Evolutionary conservation across 1,139 yeast genomes (phyloP).

Genomic region (Chernovozyma sophiae-reginae): DNA sequence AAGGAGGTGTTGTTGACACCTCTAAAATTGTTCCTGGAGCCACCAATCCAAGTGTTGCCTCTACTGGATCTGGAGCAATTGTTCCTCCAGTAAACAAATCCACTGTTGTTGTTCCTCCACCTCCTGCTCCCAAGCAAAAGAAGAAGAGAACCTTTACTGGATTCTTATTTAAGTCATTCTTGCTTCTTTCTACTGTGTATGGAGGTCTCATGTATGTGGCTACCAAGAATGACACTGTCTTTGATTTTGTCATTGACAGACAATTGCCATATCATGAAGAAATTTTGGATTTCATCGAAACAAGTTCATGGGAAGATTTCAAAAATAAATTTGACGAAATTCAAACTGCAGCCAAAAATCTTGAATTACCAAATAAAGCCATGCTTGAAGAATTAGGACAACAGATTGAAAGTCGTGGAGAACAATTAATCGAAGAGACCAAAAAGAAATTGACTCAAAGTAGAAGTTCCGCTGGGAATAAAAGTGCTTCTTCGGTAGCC

Average conservation of each 20-base stretch:
- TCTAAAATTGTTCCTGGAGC: background rate
- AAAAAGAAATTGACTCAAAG: conserved; percentile 24
- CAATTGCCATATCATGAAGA: conserved; percentile 46
- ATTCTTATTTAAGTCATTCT: conserved; percentile 29
- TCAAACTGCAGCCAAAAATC: conserved; percentile 16
- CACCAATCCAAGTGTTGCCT: conserved; percentile 8
- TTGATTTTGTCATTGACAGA: conserved; percentile 45
- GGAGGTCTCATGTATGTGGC: conserved; percentile 42
- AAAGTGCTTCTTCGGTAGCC: background rate
- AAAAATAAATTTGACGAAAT: conserved; percentile 18
- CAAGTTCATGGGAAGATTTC: conserved; percentile 34
- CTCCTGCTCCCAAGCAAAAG: conserved; percentile 11
- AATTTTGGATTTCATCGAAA: conserved; percentile 37
- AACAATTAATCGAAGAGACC: conserved; percentile 35
- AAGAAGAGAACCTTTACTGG: conserved; percentile 32
- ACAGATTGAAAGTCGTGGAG: conserved; percentile 32
- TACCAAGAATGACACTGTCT: conserved; percentile 42
- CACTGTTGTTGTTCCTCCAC: conserved; percentile 1
- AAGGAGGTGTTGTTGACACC: background rate
- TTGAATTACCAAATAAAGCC: conserved; percentile 28
- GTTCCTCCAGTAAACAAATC: conserved; percentile 6
- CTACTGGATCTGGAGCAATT: conserved; percentile 8
- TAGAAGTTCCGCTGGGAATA: background rate
- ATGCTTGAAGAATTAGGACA: conserved; percentile 32
- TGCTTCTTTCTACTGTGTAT: conserved; percentile 28